Conservation (phyloP, 441 rosid species). For the Corymbia citriodora region DNA sequence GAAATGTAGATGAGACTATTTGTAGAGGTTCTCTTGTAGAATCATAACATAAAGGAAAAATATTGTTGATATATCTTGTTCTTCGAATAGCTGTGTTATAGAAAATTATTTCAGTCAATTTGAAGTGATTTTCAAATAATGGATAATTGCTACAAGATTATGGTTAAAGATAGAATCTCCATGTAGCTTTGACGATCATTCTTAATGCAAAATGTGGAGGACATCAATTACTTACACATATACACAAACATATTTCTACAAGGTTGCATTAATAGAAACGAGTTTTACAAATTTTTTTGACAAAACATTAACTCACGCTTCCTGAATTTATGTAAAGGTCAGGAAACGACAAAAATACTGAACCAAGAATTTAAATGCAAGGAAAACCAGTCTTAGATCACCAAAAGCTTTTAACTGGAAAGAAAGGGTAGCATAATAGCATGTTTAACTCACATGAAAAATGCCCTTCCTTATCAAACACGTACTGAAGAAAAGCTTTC, state of each 20-base stretch:
- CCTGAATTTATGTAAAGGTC: background rate
- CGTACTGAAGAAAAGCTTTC: background rate
- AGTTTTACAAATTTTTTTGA: background rate
- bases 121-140: background rate
- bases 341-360: background rate
- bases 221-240: background rate
- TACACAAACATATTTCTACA: background rate
- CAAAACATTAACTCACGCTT: background rate
- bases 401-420: background rate
- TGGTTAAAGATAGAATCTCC: background rate
- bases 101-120: background rate
- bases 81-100: background rate
- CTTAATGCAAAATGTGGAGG: background rate
- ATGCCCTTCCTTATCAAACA: background rate
- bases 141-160: background rate
- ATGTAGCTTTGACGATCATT: background rate
- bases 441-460: conserved; percentile 3
- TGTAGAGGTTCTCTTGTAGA: background rate
- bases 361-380: background rate
- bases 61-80: background rate
- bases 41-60: background rate
- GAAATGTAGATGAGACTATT: background rate
- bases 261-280: background rate
- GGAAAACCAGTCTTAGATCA: background rate
- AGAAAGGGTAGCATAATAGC: background rate